Evolutionary conservation across 257 asterid species (phyloP), one percentile per base, ranked within the genome.

Genomic region (Solanum lycopersicoides): DNA sequence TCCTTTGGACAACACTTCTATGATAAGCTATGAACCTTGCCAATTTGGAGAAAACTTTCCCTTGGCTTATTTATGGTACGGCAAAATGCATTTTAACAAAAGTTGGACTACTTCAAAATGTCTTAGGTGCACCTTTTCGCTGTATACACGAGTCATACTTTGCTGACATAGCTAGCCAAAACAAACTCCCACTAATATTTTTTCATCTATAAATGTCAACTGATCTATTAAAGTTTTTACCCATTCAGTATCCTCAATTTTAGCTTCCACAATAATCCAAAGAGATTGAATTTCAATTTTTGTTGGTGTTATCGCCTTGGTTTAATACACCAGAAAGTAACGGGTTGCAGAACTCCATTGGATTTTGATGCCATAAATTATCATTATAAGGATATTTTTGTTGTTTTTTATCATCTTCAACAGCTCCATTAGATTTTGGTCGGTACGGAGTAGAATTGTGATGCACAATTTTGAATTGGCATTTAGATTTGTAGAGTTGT

Each of bases 151-250:
- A 28, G 11, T 5, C 18, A 30, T 68, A 3, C 41, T 16, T 72
- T 72, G 44, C 1, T 34, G 45, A 41, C 18, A 72, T 2, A 72
- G 14, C 2, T 16, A 23, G 15, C 8, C 0, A 9, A 18, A 34
- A 4, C 15, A 72, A 0, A 34, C 0, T 0, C 6, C 7, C 0
- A 4, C 15, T 14, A 72, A 32, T 6, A 8, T 4, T 18, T 34
- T 72, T 72, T 72, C 25, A 72, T 34, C 79, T 18, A 72, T 18
- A 3, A 72, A 3, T 4, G 7, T 72, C 14, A 72, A 4, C 10
- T 72, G 0, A 12, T 72, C 28, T 4, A 34, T 34, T 34, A 2
- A 1, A 23, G 45, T 72, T 35, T 72, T 34, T 2, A 34, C 28
- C 45, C 15, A 34, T 10, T 32, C 7, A 7, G 25, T 71, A 14